Evolutionary conservation across 345 rosid species (phyloP).

Genomic region (Linum tenue): DNA sequence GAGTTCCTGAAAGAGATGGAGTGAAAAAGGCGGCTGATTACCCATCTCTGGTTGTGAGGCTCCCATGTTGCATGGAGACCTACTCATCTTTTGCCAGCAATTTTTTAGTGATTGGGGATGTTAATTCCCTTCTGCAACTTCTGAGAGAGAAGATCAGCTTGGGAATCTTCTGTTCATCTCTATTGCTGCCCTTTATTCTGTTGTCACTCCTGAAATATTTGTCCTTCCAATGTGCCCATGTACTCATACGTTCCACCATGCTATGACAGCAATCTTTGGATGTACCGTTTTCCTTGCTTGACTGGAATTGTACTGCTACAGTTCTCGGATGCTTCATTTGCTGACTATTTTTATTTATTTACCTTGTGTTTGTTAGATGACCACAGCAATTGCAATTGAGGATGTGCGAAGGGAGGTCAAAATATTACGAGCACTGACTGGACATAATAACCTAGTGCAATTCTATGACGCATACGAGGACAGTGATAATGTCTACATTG

Average conservation of each 20-base stretch:
- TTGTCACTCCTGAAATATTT: too few relatives aligned
- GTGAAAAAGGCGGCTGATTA: too few relatives aligned
- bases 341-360: neutral
- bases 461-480: conserved; percentile 87
- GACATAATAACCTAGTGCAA: conserved; percentile 68
- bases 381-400: conserved; percentile 70
- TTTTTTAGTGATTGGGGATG: neutral
- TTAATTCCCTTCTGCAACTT: neutral
- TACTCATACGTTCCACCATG: too few relatives aligned
- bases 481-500: conserved; percentile 61
- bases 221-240: neutral
- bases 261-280: too few relatives aligned
- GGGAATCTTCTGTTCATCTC: neutral
- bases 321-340: neutral
- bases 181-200: neutral
- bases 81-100: neutral
- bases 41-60: neutral
- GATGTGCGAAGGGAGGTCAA: conserved; percentile 96
- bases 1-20: too few relatives aligned
- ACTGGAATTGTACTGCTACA: neutral
- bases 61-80: neutral
- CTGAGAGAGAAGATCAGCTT: too few relatives aligned
- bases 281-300: neutral
- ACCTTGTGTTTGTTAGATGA: conserved; percentile 57
- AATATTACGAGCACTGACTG: conserved; percentile 67